Conservation (phyloP, 768 basidiomycete genomes). For the Tricholoma bakamatsutake region DNA sequence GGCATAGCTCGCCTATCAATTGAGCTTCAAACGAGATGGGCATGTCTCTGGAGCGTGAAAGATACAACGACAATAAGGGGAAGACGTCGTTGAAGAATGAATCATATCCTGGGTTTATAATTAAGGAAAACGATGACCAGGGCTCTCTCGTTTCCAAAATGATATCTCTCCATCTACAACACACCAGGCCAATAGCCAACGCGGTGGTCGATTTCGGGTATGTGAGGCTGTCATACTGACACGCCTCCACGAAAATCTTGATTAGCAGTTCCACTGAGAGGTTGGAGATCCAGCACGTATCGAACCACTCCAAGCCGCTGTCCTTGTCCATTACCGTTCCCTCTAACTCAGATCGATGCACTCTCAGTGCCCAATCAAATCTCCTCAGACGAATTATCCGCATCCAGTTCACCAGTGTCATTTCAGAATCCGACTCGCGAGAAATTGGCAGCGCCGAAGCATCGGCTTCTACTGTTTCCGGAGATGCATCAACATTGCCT, state of each 20-base stretch:
- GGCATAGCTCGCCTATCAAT: not conserved
- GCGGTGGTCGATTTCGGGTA: not conserved
- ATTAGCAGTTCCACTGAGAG: not conserved
- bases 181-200: not conserved
- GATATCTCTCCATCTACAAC: not conserved
- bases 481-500: too few relatives aligned
- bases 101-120: not conserved
- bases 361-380: too few relatives aligned
- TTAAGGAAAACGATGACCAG: not conserved
- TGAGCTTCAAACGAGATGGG: not conserved
- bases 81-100: not conserved
- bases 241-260: not conserved
- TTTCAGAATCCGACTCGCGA: too few relatives aligned
- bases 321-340: not conserved
- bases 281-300: not conserved
- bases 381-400: too few relatives aligned
- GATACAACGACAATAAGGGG: not conserved
- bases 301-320: not conserved
- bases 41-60: not conserved
- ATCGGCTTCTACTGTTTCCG: too few relatives aligned
- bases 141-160: not conserved
- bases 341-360: not conserved
- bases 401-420: too few relatives aligned
- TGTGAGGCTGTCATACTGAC: not conserved
- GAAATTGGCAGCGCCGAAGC: too few relatives aligned